These are phyloP conservation scores for Fomitopsis betulina DNA, from an alignment of 1,284 basidiomycete species.

Conservation along the genomic window DNA sequence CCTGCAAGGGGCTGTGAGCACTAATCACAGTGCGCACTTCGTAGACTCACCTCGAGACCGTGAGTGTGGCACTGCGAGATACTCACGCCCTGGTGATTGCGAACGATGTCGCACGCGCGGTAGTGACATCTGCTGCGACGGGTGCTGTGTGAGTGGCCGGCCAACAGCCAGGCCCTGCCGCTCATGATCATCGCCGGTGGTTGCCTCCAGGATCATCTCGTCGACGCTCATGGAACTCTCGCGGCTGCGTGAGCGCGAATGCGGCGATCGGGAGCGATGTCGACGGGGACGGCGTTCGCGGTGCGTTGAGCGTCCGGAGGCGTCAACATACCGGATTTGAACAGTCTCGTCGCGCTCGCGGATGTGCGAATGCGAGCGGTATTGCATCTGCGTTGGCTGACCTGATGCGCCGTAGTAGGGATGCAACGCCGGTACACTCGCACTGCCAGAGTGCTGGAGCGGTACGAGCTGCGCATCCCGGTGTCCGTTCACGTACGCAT, in stretches of 20 bases:
- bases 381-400: conserved; percentile 7
- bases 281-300: conserved; percentile 17
- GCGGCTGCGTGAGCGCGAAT: conserved; percentile 27
- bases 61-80: conserved; percentile 19
- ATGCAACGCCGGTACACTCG: conserved; percentile 14
- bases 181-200: conserved; percentile 28
- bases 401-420: conserved; percentile 12
- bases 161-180: conserved; percentile 11
- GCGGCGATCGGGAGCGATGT: conserved; percentile 22
- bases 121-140: conserved; percentile 18
- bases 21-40: conserved; percentile 12
- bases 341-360: conserved; percentile 30
- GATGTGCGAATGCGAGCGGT: conserved; percentile 4
- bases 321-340: conserved; percentile 20
- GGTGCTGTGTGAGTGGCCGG: conserved; percentile 15
- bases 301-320: conserved; percentile 14
- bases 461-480: conserved; percentile 17
- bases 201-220: conserved; percentile 55
- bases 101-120: conserved; percentile 22
- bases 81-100: conserved; percentile 19
- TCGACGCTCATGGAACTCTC: conserved; percentile 40
- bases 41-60: conserved; percentile 19
- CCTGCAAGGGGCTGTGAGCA: conserved; percentile 16
- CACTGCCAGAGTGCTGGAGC: conserved; percentile 9
- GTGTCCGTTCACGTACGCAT: conserved; percentile 20